These are phyloP conservation scores for Colletotrichum theobromicola DNA, from an alignment of 2,329 filamentous ascomycete genomes.

Conservation along the genomic window DNA sequence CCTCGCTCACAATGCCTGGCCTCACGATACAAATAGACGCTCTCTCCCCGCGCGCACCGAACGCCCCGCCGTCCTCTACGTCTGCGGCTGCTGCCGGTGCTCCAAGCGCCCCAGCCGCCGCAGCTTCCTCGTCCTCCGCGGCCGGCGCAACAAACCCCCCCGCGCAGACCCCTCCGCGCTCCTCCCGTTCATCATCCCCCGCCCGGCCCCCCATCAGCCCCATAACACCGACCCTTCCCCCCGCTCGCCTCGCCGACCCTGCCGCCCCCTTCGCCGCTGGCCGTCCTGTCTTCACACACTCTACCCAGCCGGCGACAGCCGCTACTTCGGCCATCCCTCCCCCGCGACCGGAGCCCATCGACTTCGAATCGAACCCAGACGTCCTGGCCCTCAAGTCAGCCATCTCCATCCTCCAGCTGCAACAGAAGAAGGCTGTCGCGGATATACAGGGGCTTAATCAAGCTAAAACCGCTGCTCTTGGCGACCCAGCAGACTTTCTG, in stretches of 20 bases:
- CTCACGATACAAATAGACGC: conserved; percentile 31
- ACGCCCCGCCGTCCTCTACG: conserved; percentile 15
- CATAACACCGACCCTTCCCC: conserved; percentile 55
- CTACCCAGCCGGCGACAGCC: conserved; percentile 42
- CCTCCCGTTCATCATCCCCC: conserved; percentile 47
- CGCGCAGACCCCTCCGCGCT: conserved; percentile 15
- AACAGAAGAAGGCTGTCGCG: conserved; percentile 76
- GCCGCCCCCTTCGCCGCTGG: conserved; percentile 31
- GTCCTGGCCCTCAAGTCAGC: conserved; percentile 85
- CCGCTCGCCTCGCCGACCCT: conserved; percentile 34
- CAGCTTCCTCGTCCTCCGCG: neutral
- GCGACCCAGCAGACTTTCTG: conserved; percentile 74
- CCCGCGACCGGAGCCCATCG: conserved; percentile 57
- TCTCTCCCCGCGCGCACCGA: conserved; percentile 25
- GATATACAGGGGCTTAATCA: conserved; percentile 75
- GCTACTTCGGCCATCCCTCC: conserved; percentile 41
- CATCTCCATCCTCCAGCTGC: conserved; percentile 85
- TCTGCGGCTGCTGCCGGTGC: neutral
- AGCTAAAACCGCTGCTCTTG: conserved; percentile 73
- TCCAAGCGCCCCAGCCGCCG: neutral
- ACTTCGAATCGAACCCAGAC: conserved; percentile 76
- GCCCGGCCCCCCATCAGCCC: conserved; percentile 58
- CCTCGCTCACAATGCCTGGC: conserved; percentile 30
- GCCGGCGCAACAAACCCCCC: neutral
- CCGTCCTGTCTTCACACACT: conserved; percentile 49